Percentiles rank a stretch among this genome's conserved stretches.
phyloP scores from a whole-genome alignment of 1,284 basidiomycete genomes.

The Ceratobasidium sp. region DNA sequence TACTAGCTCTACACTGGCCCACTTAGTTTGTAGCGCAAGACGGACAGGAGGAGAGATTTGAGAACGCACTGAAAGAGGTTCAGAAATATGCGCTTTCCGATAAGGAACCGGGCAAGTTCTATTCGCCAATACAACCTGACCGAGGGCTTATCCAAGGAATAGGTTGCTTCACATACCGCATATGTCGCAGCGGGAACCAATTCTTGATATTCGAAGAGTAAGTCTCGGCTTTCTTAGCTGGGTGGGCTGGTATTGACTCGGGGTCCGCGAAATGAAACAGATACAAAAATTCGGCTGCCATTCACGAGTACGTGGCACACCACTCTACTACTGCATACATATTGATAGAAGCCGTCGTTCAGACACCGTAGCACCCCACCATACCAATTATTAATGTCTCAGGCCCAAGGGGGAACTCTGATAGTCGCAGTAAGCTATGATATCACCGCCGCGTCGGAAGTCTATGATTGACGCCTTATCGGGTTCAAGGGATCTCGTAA shows the following conservation, averaged over 20 bases:
- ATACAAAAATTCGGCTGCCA: constrained; percentile 14
- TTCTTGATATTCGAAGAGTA: constrained; percentile 30
- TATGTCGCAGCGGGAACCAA: constrained; percentile 8
- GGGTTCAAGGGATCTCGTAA: constrained; percentile 8
- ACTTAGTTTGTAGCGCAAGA: constrained; percentile 19
- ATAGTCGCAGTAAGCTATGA: constrained; percentile 15
- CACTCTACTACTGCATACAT: neutral
- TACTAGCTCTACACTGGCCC: neutral
- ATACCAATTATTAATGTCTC: neutral
- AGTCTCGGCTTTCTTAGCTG: too few species aligned
- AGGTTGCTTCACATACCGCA: constrained; percentile 31
- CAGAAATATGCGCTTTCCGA: constrained; percentile 22
- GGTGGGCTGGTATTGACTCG: too few species aligned
- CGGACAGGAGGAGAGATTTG: constrained; percentile 1
- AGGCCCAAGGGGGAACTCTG: neutral
- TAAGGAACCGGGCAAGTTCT: constrained; percentile 23
- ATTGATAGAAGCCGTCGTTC: neutral
- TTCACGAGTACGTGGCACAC: constrained; percentile 5
- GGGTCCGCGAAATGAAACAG: neutral
- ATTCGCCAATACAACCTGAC: too few species aligned
- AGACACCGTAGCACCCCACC: constrained; percentile 19
- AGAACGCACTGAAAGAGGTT: constrained; percentile 4
- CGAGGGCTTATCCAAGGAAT: neutral
- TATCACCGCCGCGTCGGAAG: too few species aligned
- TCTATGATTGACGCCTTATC: too few species aligned